Evolutionary conservation across 208 protist species (phyloP).

Genomic region (Herpetomonas tarakana): DNA sequence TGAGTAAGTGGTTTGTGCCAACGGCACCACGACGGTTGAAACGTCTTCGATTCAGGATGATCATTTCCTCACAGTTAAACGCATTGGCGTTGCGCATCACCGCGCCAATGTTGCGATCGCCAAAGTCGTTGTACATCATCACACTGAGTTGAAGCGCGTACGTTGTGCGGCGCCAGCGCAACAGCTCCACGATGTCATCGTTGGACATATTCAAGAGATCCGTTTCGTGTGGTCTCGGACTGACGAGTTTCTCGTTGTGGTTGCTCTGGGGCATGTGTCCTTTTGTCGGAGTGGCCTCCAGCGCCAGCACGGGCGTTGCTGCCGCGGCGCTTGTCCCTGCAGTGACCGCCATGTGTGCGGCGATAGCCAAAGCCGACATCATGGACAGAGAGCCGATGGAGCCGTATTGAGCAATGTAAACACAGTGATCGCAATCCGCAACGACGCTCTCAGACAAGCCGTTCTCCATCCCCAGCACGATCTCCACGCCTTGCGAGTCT

Average conservation of each 20-base stretch:
- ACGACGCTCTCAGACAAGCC: slow-evolving; percentile 41
- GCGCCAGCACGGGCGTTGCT: not conserved
- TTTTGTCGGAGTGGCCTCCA: not conserved
- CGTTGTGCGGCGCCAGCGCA: slow-evolving; percentile 19
- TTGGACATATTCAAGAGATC: slow-evolving; percentile 40
- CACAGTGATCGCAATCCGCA: slow-evolving; percentile 41
- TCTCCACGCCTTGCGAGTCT: slow-evolving; percentile 26
- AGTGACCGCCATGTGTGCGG: slow-evolving; percentile 28
- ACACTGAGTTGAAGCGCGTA: slow-evolving; percentile 62
- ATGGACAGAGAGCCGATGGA: slow-evolving; percentile 84
- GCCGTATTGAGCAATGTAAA: slow-evolving; percentile 85
- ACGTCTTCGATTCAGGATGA: slow-evolving; percentile 58
- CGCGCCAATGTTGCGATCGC: slow-evolving; percentile 82
- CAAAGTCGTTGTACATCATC: slow-evolving; percentile 74
- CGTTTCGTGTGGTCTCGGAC: slow-evolving; percentile 44
- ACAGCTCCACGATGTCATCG: slow-evolving; percentile 31
- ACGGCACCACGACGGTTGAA: slow-evolving; percentile 74
- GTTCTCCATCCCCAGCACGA: slow-evolving; percentile 87
- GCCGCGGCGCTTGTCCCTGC: not conserved
- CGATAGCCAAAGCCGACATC: slow-evolving; percentile 76
- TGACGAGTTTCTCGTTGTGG: not conserved
- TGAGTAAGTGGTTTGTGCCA: slow-evolving; percentile 58
- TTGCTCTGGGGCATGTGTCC: slow-evolving; percentile 72
- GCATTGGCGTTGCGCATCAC: slow-evolving; percentile 80
- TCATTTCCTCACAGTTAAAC: slow-evolving; percentile 71